These are phyloP conservation scores for Lenzites betulinus DNA, from an alignment of 768 basidiomycete species.

Conservation along the genomic window DNA sequence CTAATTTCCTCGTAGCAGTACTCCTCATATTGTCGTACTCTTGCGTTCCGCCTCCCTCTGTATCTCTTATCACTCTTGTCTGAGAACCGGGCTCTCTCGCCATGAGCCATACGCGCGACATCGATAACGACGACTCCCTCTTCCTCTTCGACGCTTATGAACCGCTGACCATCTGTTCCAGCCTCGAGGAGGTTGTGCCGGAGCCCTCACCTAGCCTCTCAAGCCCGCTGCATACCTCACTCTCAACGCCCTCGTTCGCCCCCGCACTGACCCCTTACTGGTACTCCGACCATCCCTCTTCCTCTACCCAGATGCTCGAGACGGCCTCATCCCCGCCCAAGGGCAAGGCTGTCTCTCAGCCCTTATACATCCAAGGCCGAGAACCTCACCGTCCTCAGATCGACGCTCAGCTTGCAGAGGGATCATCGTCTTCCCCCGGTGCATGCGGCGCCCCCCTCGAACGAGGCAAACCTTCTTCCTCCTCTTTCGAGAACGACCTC, in stretches of 20 bases:
- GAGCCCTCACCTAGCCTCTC: slow-evolving; percentile 13
- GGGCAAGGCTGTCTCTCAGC: slow-evolving; percentile 57
- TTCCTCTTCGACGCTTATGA: slow-evolving; percentile 56
- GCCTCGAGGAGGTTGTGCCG: slow-evolving; percentile 31
- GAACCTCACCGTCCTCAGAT: slow-evolving; percentile 1
- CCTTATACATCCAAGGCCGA: slow-evolving; percentile 47
- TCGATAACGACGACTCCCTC: slow-evolving; percentile 57
- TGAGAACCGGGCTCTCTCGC: slow-evolving; percentile 30
- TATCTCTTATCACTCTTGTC: slow-evolving; percentile 26
- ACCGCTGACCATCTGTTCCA: slow-evolving; percentile 20
- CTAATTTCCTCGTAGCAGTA: slow-evolving; percentile 3
- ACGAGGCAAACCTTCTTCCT: neutral
- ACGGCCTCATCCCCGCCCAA: slow-evolving; percentile 37
- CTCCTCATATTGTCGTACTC: slow-evolving; percentile 4
- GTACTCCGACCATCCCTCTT: slow-evolving; percentile 5
- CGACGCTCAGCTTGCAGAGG: slow-evolving; percentile 8
- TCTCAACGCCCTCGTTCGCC: slow-evolving; percentile 6
- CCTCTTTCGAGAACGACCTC: neutral
- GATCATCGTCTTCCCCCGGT: slow-evolving; percentile 9
- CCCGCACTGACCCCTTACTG: slow-evolving; percentile 5
- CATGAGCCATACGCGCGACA: slow-evolving; percentile 44
- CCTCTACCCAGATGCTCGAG: slow-evolving; percentile 17
- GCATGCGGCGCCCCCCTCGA: neutral
- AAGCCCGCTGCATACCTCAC: slow-evolving; percentile 11
- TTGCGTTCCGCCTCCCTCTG: slow-evolving; percentile 3